Conservation (phyloP, 106 monocot species). For the Posidonia australis region DNA sequence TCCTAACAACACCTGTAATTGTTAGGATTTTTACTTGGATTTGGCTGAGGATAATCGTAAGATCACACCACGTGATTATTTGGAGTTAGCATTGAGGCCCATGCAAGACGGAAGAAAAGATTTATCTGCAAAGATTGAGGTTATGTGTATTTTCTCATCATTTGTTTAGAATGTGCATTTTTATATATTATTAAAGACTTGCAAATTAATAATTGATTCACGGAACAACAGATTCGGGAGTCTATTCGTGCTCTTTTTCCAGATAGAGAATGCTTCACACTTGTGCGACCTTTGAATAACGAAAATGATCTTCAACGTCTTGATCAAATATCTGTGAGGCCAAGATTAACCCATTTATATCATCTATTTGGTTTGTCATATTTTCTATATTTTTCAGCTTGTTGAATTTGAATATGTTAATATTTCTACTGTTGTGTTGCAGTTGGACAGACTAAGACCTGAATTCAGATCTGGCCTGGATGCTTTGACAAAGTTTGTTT, state of each 20-base stretch:
- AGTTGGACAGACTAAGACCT: slow-evolving; percentile 70
- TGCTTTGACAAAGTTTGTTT: slow-evolving; percentile 72
- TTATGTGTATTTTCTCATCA: slow-evolving; percentile 7
- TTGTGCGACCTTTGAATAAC: slow-evolving; percentile 81
- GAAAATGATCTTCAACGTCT: slow-evolving; percentile 89
- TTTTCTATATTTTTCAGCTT: background rate
- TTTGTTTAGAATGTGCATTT: no score
- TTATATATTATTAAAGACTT: no score
- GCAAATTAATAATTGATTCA: background rate
- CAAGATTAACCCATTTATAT: background rate
- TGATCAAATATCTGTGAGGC: slow-evolving; percentile 74
- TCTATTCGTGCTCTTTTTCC: slow-evolving; percentile 95
- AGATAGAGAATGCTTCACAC: slow-evolving; percentile 92
- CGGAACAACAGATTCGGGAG: slow-evolving; percentile 61
- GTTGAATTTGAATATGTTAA: background rate
- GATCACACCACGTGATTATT: slow-evolving; percentile 90
- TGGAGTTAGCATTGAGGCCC: slow-evolving; percentile 88
- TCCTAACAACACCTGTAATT: background rate
- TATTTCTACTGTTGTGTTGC: slow-evolving; percentile 14
- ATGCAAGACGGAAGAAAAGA: slow-evolving; percentile 55
- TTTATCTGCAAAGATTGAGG: slow-evolving; percentile 84
- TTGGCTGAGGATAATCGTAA: slow-evolving; percentile 61
- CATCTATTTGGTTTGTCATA: background rate
- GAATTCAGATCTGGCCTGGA: slow-evolving; percentile 86
- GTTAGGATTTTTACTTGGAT: slow-evolving; percentile 91